These are phyloP conservation scores for Botrytis fabae DNA, from an alignment of 2,329 filamentous ascomycete genomes.

Conservation along the genomic window DNA sequence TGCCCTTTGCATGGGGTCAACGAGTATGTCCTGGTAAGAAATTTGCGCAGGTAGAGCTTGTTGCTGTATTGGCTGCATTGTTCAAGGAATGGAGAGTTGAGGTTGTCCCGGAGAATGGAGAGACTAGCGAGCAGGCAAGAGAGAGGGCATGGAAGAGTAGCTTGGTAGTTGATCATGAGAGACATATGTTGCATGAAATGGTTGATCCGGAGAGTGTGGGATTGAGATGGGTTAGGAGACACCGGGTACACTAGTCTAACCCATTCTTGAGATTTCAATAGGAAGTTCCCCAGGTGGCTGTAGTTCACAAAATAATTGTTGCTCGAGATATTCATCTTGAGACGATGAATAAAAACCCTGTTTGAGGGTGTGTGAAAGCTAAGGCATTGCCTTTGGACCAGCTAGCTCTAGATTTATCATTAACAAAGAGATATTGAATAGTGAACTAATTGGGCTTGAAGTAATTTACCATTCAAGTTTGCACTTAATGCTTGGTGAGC, in stretches of 20 bases:
- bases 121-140: not conserved
- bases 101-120: not conserved
- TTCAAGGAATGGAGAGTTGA: conserved; percentile 2
- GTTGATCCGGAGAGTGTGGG: not conserved
- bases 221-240: not conserved
- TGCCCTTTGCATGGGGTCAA: conserved; percentile 15
- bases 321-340: not conserved
- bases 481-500: not conserved
- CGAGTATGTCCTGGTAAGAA: conserved; percentile 7
- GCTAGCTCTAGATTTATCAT: not conserved
- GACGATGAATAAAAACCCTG: not conserved
- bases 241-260: not conserved
- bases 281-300: not conserved
- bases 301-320: not conserved
- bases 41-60: conserved; percentile 8
- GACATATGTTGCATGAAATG: conserved; percentile 19
- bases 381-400: not conserved
- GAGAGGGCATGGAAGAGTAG: conserved; percentile 6
- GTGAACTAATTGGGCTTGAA: not conserved
- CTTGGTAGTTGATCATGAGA: conserved; percentile 8
- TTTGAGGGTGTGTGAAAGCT: not conserved
- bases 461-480: no score
- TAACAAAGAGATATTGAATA: not conserved
- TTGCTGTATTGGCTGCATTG: not conserved
- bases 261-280: not conserved